These are phyloP conservation scores for Tulasnella sp. DNA, from an alignment of 768 basidiomycete species.

Conservation along the genomic window DNA sequence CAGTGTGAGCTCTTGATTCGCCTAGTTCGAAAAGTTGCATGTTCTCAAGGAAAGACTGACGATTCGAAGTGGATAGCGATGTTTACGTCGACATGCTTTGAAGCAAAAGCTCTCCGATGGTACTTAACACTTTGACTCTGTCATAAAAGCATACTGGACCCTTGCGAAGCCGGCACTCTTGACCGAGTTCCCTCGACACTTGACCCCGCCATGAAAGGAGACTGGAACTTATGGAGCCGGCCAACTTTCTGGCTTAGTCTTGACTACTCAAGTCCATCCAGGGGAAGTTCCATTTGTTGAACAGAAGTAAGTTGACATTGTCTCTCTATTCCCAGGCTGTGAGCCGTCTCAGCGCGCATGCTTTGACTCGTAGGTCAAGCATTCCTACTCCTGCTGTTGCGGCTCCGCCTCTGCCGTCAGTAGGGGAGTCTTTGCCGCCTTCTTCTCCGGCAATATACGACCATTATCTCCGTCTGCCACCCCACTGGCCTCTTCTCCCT, in stretches of 20 bases:
- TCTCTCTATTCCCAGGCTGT: background rate
- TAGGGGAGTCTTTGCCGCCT: background rate
- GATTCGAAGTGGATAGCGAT: background rate
- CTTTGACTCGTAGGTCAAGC: background rate
- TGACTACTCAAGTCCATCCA: background rate
- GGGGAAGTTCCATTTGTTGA: background rate
- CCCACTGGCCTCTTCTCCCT: background rate
- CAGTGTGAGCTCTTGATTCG: conserved; percentile 1
- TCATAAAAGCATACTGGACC: background rate
- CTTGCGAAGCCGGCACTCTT: background rate
- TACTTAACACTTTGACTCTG: background rate
- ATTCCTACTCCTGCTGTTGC: background rate
- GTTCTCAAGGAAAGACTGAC: background rate
- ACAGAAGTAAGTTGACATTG: background rate
- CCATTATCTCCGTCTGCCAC: background rate
- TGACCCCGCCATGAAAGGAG: no score
- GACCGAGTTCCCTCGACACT: background rate
- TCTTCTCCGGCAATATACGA: background rate
- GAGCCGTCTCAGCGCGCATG: background rate
- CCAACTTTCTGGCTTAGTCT: background rate
- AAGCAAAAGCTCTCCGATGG: background rate
- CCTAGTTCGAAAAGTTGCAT: background rate
- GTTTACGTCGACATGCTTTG: background rate
- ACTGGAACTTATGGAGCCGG: no score
- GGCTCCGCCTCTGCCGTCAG: background rate